Conservation (phyloP, 164 flowering plant species). For the Akebia trifoliata region DNA sequence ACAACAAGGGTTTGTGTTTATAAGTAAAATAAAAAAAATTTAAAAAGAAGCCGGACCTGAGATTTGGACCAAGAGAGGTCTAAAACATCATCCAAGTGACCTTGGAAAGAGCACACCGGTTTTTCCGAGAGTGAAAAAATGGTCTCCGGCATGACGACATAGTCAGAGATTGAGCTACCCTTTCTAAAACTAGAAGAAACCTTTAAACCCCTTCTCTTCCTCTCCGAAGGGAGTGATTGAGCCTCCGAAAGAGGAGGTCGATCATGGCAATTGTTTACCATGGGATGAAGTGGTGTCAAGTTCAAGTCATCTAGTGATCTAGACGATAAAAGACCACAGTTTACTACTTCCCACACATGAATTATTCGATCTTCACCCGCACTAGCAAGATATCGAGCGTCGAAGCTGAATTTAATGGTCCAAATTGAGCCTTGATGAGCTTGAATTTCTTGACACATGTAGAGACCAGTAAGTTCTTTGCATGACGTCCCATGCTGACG, state of each 20-base stretch:
- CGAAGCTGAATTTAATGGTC: conserved; percentile 68
- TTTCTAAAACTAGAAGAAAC: conserved; percentile 24
- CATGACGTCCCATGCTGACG: conserved; percentile 64
- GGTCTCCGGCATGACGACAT: conserved; percentile 64
- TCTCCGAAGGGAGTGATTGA: conserved; percentile 28
- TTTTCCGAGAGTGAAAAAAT: conserved; percentile 64
- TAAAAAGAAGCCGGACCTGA: conserved; percentile 54
- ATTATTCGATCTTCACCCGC: conserved; percentile 81
- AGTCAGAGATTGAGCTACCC: conserved; percentile 44
- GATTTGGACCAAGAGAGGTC: conserved; percentile 91
- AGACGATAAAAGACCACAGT: conserved; percentile 47
- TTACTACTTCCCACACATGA: conserved; percentile 89
- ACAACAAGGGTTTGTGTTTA: no score
- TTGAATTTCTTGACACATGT: conserved; percentile 75
- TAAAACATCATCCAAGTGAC: conserved; percentile 79
- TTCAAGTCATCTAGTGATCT: conserved; percentile 29
- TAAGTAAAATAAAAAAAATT: no score
- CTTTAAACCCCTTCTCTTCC: conserved; percentile 50
- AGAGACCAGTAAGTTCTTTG: conserved; percentile 80
- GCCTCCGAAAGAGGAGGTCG: conserved; percentile 17
- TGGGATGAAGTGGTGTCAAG: conserved; percentile 35
- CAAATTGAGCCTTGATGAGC: conserved; percentile 93
- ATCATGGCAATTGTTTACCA: conserved; percentile 26
- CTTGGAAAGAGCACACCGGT: conserved; percentile 70
- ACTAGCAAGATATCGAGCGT: conserved; percentile 67